Evolutionary conservation across 2,329 filamentous ascomycete genomes (phyloP), one percentile per base, ranked within the genome.

Genomic region (Davidsoniella virescens): DNA sequence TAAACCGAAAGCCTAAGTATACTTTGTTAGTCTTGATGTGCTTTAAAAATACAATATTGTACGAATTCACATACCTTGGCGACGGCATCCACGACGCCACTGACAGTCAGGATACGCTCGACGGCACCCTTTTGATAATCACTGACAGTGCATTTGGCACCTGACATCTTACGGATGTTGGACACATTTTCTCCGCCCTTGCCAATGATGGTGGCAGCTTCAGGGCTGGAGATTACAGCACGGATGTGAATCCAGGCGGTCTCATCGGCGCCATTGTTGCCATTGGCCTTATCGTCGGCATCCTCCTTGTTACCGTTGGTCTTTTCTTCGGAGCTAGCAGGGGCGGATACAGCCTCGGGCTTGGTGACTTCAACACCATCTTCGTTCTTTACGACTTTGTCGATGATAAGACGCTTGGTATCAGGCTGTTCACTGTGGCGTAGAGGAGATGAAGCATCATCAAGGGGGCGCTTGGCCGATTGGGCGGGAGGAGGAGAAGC

Each of bases 101-200:
- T 96, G 54, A 98, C 92, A 29, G 92, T 98, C 61, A 98, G 73
- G 61, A 98, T 95, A 63, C 92, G 86, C 71, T 98, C 92, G 33
- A 96, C 88, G 50, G 92, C 92, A 57, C 92, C 92, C 62, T 94
- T 87, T 59, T 93, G 85, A 62, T 96, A 98, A 67, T 98, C 92
- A 69, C 88, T 95, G 59, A 98, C 92, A 44, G 92, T 98, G 71
- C 92, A 98, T 70, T 96, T 96, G 57, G 92, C 92, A 59, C 87
- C 88, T 48, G 92, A 95, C 68, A 94, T 75, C 64, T 86, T 87
- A 58, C 92, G 81, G 62, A 98, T 96, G 68, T 94, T 87, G 58
- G 88, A 94, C 44, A 98, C 92, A 62, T 98, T 98, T 72, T 98
- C 92, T 63, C 92, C 92, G 56, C 88, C 90, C 70, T 98, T 98